Evolutionary conservation across 1,139 yeast genomes (phyloP).

Genomic region (Saccharomyces hybrid): DNA sequence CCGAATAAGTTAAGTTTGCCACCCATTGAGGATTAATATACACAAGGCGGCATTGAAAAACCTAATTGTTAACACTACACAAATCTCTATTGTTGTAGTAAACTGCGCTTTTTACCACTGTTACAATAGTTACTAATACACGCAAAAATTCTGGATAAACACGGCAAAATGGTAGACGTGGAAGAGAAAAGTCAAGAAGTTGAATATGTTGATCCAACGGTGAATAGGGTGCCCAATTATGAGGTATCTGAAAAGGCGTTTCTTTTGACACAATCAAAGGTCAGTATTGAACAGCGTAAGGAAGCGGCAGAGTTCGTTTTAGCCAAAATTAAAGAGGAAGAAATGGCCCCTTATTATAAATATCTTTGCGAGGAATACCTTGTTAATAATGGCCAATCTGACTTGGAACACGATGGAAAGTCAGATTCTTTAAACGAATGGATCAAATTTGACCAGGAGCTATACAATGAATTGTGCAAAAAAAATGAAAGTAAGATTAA

Average conservation of each 20-base stretch:
- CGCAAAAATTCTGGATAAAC: neutral
- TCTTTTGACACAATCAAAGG: conserved; percentile 41
- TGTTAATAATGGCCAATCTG: conserved; percentile 10
- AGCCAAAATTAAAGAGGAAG: conserved; percentile 47
- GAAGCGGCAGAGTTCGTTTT: conserved; percentile 43
- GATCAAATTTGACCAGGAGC: conserved; percentile 45
- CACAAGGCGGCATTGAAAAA: neutral
- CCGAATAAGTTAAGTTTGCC: neutral
- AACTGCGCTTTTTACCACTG: neutral
- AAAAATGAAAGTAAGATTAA: conserved; percentile 50
- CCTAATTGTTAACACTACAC: neutral
- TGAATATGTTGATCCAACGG: conserved; percentile 27
- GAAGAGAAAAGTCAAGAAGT: conserved; percentile 18
- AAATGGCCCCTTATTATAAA: conserved; percentile 80
- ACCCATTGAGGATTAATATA: neutral
- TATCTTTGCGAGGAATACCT: conserved; percentile 49
- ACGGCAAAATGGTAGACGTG: conserved; percentile 5
- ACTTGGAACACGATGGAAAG: neutral
- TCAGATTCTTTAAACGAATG: neutral
- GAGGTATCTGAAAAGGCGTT: conserved; percentile 71
- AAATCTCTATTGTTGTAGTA: neutral
- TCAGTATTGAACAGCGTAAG: conserved; percentile 37
- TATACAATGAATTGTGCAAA: conserved; percentile 44
- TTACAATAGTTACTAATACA: neutral
- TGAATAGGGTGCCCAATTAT: conserved; percentile 69